Percentiles rank a stretch among this genome's conserved stretches.
These are phyloP conservation scores for Silene latifolia DNA, from an alignment of 148 eudicot species.

Conservation along the genomic window DNA sequence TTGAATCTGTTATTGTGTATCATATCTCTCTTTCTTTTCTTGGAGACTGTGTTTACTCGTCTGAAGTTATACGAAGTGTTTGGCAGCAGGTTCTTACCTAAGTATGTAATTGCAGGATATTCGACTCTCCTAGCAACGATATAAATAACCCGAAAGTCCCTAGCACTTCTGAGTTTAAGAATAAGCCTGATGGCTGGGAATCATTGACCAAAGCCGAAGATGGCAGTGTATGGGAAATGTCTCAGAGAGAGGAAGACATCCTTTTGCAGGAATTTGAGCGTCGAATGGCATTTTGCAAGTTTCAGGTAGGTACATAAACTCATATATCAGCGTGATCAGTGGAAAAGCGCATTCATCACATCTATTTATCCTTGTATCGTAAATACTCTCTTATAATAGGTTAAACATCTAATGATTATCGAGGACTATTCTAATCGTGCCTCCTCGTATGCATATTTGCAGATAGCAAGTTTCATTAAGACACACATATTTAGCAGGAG, in stretches of 20 bases:
- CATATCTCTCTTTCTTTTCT: no score
- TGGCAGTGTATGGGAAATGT: slow-evolving; percentile 93
- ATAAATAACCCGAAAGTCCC: slow-evolving; percentile 43
- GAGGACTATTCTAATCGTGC: neutral
- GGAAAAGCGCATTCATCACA: neutral
- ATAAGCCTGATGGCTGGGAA: slow-evolving; percentile 99
- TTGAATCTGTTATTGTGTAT: neutral
- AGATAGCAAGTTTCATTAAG: slow-evolving; percentile 98
- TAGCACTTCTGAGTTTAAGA: slow-evolving; percentile 60
- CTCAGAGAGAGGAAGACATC: slow-evolving; percentile 95
- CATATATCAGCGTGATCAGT: no score
- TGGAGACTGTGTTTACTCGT: no score
- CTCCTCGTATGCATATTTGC: slow-evolving; percentile 15
- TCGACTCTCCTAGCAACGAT: slow-evolving; percentile 59
- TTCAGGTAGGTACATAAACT: slow-evolving; percentile 90
- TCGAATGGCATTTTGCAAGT: slow-evolving; percentile 83
- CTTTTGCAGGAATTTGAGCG: slow-evolving; percentile 97
- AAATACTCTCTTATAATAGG: no score
- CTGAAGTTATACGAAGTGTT: neutral
- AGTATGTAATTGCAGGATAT: slow-evolving; percentile 55
- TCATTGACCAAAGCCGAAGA: slow-evolving; percentile 69
- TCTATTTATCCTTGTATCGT: neutral
- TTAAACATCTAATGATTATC: neutral
- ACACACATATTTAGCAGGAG: slow-evolving; percentile 95
- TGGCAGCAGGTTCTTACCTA: neutral